A percentile compares a stretch with the other conserved stretches of the same genome.
Conservation (phyloP, 768 basidiomycete genomes). For the Cubamyces lactineus region DNA sequence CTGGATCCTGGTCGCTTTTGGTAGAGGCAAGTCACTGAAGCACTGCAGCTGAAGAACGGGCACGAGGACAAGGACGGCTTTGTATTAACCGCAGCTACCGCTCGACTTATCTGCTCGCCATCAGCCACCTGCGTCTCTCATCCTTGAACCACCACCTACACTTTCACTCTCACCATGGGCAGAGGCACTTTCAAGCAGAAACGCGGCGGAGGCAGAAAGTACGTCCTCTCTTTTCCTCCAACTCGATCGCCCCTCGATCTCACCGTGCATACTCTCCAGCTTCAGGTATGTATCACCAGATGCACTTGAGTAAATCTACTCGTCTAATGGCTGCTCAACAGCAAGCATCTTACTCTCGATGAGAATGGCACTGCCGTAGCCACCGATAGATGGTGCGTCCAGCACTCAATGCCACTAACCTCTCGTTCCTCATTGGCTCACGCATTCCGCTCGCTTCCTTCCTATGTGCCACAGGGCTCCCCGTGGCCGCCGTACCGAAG, state of each 20-base stretch:
- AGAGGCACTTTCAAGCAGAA: constrained; percentile 84
- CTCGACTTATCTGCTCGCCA: not conserved
- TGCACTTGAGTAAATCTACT: constrained; percentile 9
- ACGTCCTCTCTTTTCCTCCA: constrained; percentile 3
- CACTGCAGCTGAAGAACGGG: too few species aligned
- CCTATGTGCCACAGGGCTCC: constrained; percentile 17
- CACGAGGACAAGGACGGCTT: not conserved
- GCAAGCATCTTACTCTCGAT: constrained; percentile 64
- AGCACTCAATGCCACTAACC: constrained; percentile 7
- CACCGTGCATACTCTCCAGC: constrained; percentile 24
- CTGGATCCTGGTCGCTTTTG: not conserved
- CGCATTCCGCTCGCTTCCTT: not conserved
- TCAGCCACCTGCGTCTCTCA: not conserved
- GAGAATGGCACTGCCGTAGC: constrained; percentile 57
- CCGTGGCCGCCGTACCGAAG: constrained; percentile 29
- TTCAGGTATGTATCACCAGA: constrained; percentile 61
- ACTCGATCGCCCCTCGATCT: constrained; percentile 17
- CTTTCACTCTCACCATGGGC: constrained; percentile 30
- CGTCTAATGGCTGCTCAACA: constrained; percentile 33
- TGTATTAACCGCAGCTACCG: not conserved
- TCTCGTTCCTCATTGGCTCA: constrained; percentile 14
- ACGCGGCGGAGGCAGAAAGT: constrained; percentile 82
- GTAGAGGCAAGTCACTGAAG: not conserved
- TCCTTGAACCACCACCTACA: not conserved
- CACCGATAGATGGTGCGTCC: constrained; percentile 49